Conservation (phyloP, 331 rosid species). For the Rhamnella rubrinervis region DNA sequence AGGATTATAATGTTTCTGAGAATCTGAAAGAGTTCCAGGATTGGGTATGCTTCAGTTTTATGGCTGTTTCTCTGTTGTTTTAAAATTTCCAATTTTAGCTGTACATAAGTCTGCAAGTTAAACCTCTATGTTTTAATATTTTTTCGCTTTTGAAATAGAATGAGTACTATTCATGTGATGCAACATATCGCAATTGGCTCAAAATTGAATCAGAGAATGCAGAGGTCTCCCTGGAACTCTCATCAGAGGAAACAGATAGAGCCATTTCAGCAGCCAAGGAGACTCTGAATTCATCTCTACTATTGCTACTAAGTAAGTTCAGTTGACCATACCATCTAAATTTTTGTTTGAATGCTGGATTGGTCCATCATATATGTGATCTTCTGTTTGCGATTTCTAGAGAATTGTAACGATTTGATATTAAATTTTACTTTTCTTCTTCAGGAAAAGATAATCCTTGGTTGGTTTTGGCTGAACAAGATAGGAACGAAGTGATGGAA, state of each 20-base stretch:
- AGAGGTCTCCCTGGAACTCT: slow-evolving; percentile 61
- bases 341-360: background rate
- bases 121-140: slow-evolving; percentile 17
- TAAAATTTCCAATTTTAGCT: slow-evolving; percentile 7
- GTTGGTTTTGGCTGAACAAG: slow-evolving; percentile 50
- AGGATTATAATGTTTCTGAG: slow-evolving; percentile 54
- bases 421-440: slow-evolving; percentile 26
- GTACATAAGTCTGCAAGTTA: slow-evolving; percentile 1
- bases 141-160: slow-evolving; percentile 47
- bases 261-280: slow-evolving; percentile 72
- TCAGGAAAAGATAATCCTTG: slow-evolving; percentile 77
- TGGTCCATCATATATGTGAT: slow-evolving; percentile 10
- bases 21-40: slow-evolving; percentile 87
- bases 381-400: background rate
- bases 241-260: slow-evolving; percentile 78
- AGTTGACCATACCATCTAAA: slow-evolving; percentile 14
- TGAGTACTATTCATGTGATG: slow-evolving; percentile 93
- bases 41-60: slow-evolving; percentile 60
- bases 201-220: slow-evolving; percentile 78
- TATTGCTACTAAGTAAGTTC: slow-evolving; percentile 71
- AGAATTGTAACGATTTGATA: background rate
- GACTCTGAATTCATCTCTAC: slow-evolving; percentile 68
- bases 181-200: slow-evolving; percentile 98
- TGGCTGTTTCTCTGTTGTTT: slow-evolving; percentile 3
- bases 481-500: slow-evolving; percentile 46